Base-by-base conservation (phyloP, 805 yeast species). In the Metschnikowia sp. region DNA sequence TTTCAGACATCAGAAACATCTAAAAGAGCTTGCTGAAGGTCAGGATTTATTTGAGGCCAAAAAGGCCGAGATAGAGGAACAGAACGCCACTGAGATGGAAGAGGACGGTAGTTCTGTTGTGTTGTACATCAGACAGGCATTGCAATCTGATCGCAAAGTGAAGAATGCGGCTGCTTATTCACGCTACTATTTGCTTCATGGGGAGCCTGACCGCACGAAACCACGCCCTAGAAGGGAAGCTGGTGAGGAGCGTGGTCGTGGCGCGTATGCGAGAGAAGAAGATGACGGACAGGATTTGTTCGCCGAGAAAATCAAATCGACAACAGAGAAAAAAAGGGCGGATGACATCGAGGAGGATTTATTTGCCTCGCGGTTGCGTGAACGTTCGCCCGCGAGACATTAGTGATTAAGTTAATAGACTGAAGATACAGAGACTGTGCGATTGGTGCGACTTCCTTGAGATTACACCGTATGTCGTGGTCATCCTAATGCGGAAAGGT, bases 171-270 rank as follows among this genome's bases (percentile, higher is more conserved):
- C 78, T 19, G 77, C 72, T 11, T 75, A 75, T 45, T 82, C 88
- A 18, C 64, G 86, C 35, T 85, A 83, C 64, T 85, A 85, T 65
- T 67, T 83, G 48, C 59, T 82, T 13, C 84, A 85, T 54, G 92
- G 92, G 3, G 90, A 83, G 59, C 92, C 90, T 3, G 79, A 80
- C 49, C 60, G 67, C 59, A 57, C 76, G 50, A 52, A 36, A 39
- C 54, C 56, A 2, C 49, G 52, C 9, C 44, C 45, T 5, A 44
- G 57, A 44, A 35, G 52, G n/a, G 51, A 40, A 12, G 19, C 12
- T 6, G 28, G 11, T 28, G 45, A 44, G 34, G 31, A 28, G 28
- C 41, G 42, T 29, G 49, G 50, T 8, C 40, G 55, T 3, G 56
- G 55, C n/a, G 39, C 38, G 10, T 49, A 39, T 32, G 36, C 50